phyloP scores from a whole-genome alignment of 2,329 filamentous ascomycete species.

The Pestalotiopsis sp. region DNA sequence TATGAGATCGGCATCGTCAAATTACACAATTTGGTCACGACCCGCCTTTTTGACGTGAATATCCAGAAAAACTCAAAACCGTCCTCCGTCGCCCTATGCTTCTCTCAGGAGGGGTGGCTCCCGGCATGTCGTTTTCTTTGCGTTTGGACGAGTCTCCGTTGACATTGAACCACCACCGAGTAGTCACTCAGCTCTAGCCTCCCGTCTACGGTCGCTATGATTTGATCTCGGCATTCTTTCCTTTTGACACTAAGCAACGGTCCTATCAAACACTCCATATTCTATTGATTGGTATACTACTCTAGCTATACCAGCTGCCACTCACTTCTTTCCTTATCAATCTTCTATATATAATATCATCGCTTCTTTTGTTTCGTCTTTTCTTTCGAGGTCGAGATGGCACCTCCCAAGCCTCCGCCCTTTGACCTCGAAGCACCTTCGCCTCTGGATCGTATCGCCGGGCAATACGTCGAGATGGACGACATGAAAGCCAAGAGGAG shows the following conservation, averaged over 20 bases:
- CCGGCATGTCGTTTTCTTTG: background rate
- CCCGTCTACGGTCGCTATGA: background rate
- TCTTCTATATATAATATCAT: background rate
- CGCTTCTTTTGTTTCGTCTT: slow-evolving; percentile 4
- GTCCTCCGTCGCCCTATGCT: background rate
- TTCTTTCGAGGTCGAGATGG: background rate
- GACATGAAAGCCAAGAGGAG: slow-evolving; percentile 10
- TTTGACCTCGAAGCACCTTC: slow-evolving; percentile 2
- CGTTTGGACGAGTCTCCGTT: background rate
- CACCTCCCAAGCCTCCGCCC: background rate
- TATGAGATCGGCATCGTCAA: slow-evolving; percentile 7
- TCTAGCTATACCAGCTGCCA: background rate
- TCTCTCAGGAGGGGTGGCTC: background rate
- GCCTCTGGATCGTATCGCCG: slow-evolving; percentile 8
- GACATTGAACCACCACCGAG: background rate
- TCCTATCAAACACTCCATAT: background rate
- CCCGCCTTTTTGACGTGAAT: slow-evolving; percentile 1
- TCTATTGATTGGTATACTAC: background rate
- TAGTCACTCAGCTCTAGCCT: background rate
- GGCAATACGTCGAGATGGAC: slow-evolving; percentile 12
- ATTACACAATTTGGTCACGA: slow-evolving; percentile 7
- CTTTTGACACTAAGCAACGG: background rate
- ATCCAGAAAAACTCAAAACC: background rate
- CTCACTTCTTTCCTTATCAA: background rate
- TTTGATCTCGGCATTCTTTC: background rate